Conservation (phyloP, 208 protist genomes). For the Herpetomonas samuelpessoai region DNA sequence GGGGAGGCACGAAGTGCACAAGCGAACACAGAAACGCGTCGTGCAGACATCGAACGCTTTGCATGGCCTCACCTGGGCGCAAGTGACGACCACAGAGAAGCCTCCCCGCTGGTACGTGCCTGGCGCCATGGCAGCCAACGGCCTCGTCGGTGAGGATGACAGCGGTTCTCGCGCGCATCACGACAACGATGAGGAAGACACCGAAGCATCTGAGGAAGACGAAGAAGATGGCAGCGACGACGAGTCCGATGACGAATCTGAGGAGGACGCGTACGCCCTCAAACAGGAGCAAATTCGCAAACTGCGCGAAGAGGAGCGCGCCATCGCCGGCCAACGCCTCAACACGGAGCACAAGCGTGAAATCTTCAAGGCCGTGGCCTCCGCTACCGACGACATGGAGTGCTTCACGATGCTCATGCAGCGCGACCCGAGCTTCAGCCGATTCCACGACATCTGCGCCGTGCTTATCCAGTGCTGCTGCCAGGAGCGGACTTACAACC, state of each 20-base stretch:
- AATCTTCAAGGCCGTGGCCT: constrained; percentile 59
- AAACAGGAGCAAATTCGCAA: constrained; percentile 36
- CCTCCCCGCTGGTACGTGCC: constrained; percentile 68
- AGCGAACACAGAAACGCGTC: constrained; percentile 46
- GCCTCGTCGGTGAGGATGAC: not conserved
- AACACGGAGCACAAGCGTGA: constrained; percentile 77
- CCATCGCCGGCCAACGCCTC: constrained; percentile 62
- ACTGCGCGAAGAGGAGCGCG: constrained; percentile 62
- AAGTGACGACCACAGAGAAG: constrained; percentile 43
- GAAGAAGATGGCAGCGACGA: constrained; percentile 2
- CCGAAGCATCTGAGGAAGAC: constrained; percentile 3
- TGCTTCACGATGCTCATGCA: constrained; percentile 80
- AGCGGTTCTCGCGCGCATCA: not conserved
- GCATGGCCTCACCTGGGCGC: constrained; percentile 42
- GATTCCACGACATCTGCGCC: constrained; percentile 55
- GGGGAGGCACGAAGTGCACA: constrained; percentile 17
- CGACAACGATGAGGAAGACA: constrained; percentile 4
- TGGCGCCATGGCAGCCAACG: constrained; percentile 22
- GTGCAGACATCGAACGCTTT: constrained; percentile 58
- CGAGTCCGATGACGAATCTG: constrained; percentile 14
- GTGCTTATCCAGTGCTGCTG: constrained; percentile 70
- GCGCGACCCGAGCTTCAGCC: constrained; percentile 61
- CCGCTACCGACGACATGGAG: constrained; percentile 71
- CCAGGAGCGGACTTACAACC: constrained; percentile 70
- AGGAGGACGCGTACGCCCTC: constrained; percentile 23